Evolutionary conservation across 345 rosid species (phyloP), one percentile per base, ranked within the genome.

Genomic region (Eutrema japonicum): DNA sequence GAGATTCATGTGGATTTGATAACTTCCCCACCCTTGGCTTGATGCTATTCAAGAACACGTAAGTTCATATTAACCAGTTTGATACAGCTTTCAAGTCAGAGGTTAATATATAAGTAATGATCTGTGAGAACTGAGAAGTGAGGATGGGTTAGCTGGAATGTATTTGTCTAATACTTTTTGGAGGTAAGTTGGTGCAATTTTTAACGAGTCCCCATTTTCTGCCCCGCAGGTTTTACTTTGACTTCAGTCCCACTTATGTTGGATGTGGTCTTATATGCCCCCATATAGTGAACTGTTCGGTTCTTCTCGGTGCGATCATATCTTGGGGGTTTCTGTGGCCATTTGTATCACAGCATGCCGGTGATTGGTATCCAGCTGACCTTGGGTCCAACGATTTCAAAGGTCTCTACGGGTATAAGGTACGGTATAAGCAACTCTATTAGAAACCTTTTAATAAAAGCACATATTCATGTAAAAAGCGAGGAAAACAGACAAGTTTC

Each of bases 231-330:
- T 93, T 93, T 73, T 93, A 87, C 82, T 93, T 90, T 59, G 94
- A 90, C 84, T 93, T 93, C 72, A 87, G 91, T 83, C 96, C 98
- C 66, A 93, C 97, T 61, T 90, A 85, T 83, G 86, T 93, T 82
- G 98, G 98, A 80, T 93, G 97, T 60, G 98, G 98, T 58, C 93
- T 93, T 72, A 90, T 93, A 72, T 93, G 98, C 73, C 96, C 98
- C 52, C 98, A 90, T 82, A 84, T 90, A 62, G 98, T 93, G 60
- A 93, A 90, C 80, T 84, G 86, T 83, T 93, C 98, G 4, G 90
- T 85, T 80, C 90, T 93, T 83, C 87, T 90, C 4, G 97, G 96
- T 64, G 97, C 98, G 29, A 89, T 90, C 66, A 77, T 89, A 59
- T 93, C 97, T 2, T 90, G 98, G 98, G 98, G 97, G 2, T 80